Evolutionary conservation across 139 green algal genomes (phyloP).

Genomic region (Chlorella sp.): DNA sequence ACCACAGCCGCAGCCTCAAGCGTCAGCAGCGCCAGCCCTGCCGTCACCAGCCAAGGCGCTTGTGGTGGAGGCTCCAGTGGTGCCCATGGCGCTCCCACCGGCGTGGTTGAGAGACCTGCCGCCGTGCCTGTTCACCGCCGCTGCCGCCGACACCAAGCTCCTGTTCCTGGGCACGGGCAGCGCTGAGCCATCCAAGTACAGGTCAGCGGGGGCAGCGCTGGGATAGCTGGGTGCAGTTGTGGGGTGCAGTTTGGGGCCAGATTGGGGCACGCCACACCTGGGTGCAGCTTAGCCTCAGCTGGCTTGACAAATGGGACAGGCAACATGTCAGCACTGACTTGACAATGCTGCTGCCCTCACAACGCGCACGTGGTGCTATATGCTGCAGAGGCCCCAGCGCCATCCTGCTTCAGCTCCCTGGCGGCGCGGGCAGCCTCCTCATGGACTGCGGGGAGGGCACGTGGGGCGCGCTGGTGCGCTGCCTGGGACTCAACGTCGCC

Average conservation of each 20-base stretch:
- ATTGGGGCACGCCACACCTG: no score
- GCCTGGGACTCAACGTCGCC: background rate
- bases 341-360: no score
- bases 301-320: no score
- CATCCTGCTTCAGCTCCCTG: constrained; percentile 41
- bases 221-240: background rate
- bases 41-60: no score
- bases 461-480: constrained; percentile 28
- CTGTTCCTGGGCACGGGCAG: constrained; percentile 77
- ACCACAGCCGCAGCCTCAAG: no score
- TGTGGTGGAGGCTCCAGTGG: no score
- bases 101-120: background rate
- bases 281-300: no score
- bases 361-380: no score
- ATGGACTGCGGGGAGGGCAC: constrained; percentile 71
- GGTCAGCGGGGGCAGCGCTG: background rate
- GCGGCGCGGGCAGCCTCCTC: constrained; percentile 32
- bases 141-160: constrained; percentile 17
- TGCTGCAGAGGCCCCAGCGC: constrained; percentile 43
- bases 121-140: constrained; percentile 10
- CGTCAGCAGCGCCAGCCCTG: no score
- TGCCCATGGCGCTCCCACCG: background rate
- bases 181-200: constrained; percentile 79
- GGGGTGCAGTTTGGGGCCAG: no score
- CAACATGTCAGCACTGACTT: no score